Percentiles rank a stretch among this genome's conserved stretches.
Conservation (phyloP, 1,139 yeast species). For the Blastobotrys ciferrii region DNA sequence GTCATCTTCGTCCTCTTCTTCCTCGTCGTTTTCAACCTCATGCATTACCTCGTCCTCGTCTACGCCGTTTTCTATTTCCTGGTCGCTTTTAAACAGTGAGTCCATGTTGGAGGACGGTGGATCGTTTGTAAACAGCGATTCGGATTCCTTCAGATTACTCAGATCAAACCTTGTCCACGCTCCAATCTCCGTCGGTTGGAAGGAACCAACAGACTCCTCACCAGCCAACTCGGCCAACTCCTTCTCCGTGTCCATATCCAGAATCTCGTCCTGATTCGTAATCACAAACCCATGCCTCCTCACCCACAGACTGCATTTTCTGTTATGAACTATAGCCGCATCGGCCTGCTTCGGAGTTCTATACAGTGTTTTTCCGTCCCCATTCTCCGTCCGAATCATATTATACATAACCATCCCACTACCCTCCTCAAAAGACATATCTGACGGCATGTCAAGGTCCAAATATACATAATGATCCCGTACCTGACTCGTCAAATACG, state of each 20-base stretch:
- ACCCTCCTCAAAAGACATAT: not conserved
- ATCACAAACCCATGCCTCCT: not conserved
- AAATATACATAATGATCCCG: constrained; percentile 1
- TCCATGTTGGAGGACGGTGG: no score
- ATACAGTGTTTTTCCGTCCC: not conserved
- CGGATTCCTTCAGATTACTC: not conserved
- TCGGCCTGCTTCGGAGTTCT: not conserved
- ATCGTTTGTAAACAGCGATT: no score
- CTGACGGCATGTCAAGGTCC: not conserved
- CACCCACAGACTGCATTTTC: not conserved
- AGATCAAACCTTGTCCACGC: not conserved
- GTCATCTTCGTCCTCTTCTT: not conserved
- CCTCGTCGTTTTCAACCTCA: not conserved
- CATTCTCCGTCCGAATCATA: constrained; percentile 3
- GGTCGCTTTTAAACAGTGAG: no score
- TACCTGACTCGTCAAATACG: not conserved
- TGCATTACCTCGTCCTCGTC: no score
- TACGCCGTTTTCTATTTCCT: no score
- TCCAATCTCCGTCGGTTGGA: not conserved
- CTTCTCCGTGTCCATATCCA: not conserved
- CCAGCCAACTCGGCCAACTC: not conserved
- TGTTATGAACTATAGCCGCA: not conserved
- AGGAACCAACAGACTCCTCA: not conserved
- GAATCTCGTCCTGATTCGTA: not conserved
- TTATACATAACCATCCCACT: constrained; percentile 2